Evolutionary conservation across 208 protist species (phyloP).

Genomic region (Trypanosoma theileri): DNA sequence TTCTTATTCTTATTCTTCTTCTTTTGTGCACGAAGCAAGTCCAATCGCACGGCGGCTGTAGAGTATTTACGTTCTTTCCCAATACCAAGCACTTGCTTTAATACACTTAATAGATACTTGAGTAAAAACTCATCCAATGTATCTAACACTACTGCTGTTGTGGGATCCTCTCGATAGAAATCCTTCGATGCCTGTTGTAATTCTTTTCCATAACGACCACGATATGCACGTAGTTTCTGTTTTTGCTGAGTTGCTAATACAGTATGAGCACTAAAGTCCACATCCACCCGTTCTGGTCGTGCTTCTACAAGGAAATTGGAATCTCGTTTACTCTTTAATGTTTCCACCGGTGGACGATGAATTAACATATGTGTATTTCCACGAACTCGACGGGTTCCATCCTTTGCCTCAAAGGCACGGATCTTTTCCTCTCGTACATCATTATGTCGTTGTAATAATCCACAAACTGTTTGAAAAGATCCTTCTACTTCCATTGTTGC

Average conservation of each 20-base stretch:
- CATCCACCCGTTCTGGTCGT: slow-evolving; percentile 81
- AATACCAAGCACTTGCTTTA: slow-evolving; percentile 87
- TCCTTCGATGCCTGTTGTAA: slow-evolving; percentile 75
- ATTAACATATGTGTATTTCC: slow-evolving; percentile 73
- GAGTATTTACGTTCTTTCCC: slow-evolving; percentile 75
- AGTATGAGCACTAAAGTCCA: slow-evolving; percentile 85
- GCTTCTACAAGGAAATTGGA: slow-evolving; percentile 71
- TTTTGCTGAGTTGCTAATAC: slow-evolving; percentile 88
- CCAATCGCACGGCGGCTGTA: slow-evolving; percentile 63
- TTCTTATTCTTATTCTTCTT: slow-evolving; percentile 20
- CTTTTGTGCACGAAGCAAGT: slow-evolving; percentile 61
- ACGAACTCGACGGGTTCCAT: slow-evolving; percentile 83
- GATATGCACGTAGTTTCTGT: slow-evolving; percentile 85
- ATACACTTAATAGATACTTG: slow-evolving; percentile 79
- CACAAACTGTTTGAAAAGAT: slow-evolving; percentile 60
- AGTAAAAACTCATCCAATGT: slow-evolving; percentile 91
- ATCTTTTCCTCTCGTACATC: slow-evolving; percentile 79
- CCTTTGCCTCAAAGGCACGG: slow-evolving; percentile 81
- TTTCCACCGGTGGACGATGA: slow-evolving; percentile 47
- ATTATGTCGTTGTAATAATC: slow-evolving; percentile 74
- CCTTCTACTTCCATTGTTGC: slow-evolving; percentile 75
- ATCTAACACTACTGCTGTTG: slow-evolving; percentile 82
- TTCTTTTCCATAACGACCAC: slow-evolving; percentile 79
- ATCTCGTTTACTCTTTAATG: slow-evolving; percentile 63
- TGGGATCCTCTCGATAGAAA: slow-evolving; percentile 87